Conservation (phyloP, 1,284 basidiomycete species). For the Papiliotrema laurentii region DNA sequence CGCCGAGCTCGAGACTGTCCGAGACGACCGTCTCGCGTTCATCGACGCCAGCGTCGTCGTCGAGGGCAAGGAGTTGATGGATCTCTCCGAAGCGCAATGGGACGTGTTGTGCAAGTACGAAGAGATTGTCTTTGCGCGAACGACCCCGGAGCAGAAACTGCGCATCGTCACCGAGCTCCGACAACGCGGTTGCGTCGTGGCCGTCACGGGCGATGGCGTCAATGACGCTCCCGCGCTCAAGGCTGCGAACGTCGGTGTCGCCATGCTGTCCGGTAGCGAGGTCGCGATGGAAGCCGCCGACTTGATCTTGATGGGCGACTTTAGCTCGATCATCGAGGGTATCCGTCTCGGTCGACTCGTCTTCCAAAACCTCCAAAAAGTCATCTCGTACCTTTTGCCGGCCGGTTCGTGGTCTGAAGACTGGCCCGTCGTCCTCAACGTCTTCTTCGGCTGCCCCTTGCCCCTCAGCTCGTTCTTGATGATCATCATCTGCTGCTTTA, state of each 20-base stretch:
- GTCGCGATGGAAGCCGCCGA: conserved; percentile 36
- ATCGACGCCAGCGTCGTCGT: conserved; percentile 35
- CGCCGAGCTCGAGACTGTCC: neutral
- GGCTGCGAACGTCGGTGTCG: conserved; percentile 47
- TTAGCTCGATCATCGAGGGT: conserved; percentile 40
- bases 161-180: conserved; percentile 59
- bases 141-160: conserved; percentile 63
- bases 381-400: conserved; percentile 28
- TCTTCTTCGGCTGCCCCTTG: conserved; percentile 50
- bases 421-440: conserved; percentile 56
- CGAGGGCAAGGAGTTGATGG: conserved; percentile 52
- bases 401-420: conserved; percentile 56
- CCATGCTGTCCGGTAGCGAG: conserved; percentile 44
- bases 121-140: conserved; percentile 65
- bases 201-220: conserved; percentile 60
- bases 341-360: conserved; percentile 57
- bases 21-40: neutral
- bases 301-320: conserved; percentile 23
- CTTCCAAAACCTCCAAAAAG: conserved; percentile 59
- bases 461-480: conserved; percentile 51
- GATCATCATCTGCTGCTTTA: conserved; percentile 55
- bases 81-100: conserved; percentile 49
- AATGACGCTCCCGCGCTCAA: conserved; percentile 60
- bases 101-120: conserved; percentile 53
- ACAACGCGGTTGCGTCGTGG: conserved; percentile 53